Base-by-base conservation (phyloP, 78 protist species). In the Capsaspora owczarzaki region DNA sequence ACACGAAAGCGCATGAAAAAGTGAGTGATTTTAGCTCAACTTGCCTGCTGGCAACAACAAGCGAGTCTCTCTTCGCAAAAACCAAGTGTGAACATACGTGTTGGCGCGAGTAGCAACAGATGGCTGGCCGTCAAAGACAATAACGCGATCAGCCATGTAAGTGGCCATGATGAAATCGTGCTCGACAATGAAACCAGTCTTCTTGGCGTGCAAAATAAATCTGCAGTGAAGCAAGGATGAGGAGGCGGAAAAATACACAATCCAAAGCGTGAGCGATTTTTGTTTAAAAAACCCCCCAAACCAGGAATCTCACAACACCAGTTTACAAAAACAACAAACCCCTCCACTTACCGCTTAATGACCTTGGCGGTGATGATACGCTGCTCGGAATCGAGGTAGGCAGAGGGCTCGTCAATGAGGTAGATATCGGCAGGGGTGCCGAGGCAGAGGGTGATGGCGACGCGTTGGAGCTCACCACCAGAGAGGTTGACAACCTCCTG, bases 161-260 rank as follows among this genome's bases (percentile, higher is more conserved):
- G 98, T 94, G 74, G 98, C 98, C 99, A 98, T 98, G 88, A 97
- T 96, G 93, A 98, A 98, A 82, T 98, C 99, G 94, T 98, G 99
- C 90, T 98, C 99, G 46, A 98, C 99, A 70, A 97, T 87, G 90
- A 98, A 98, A 33, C 97, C 99, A 37, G 98, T 89, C 89, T 95
- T 95, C 89, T 94, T 93, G 47, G 97, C 85, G 94, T 97, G 98
- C 60, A 96, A 85, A 72, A 98, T 93, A 91, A 86, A 96, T 12
- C 95, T 42, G 76, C 8, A 69, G 75, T 20, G 4, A 41, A 69
- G 41, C 35, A 5, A n/a, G 25, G 46, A 2, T 1, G 41, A 31
- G 44, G 51, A 40, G 38, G 2, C n/a, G 68, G 19, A 40, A 3
- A 37, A 74, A 20, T n/a, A n/a, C n/a, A n/a, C n/a, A n/a, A n/a